These are phyloP conservation scores for Akanthomyces uredinophilus DNA, from an alignment of 2,329 filamentous ascomycete species.

Conservation along the genomic window DNA sequence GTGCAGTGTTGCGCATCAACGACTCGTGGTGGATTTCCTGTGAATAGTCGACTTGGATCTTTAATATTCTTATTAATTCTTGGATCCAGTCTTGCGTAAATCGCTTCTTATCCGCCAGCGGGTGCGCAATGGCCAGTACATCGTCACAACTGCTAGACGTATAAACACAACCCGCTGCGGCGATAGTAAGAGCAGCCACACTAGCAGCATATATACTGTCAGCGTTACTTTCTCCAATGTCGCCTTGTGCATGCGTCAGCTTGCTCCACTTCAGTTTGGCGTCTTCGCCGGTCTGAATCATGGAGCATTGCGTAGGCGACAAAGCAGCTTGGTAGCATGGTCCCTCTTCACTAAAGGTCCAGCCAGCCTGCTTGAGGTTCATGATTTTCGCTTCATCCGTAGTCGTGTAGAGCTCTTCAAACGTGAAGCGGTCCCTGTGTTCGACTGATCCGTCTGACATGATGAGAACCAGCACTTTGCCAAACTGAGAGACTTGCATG, in stretches of 20 bases:
- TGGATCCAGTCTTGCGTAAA: conserved; percentile 59
- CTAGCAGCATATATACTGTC: conserved; percentile 54
- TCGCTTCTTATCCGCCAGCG: conserved; percentile 32
- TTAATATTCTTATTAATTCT: conserved; percentile 64
- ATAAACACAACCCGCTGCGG: conserved; percentile 41
- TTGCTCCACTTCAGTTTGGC: conserved; percentile 55
- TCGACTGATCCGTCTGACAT: conserved; percentile 79
- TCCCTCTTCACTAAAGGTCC: conserved; percentile 61
- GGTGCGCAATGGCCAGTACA: conserved; percentile 63
- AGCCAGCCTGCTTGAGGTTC: conserved; percentile 71
- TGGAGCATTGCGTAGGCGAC: conserved; percentile 56
- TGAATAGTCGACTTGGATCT: conserved; percentile 75
- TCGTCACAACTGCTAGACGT: conserved; percentile 59
- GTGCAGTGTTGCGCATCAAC: conserved; percentile 64
- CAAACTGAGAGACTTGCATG: conserved; percentile 63
- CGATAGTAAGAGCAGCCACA: conserved; percentile 56
- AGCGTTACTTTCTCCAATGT: conserved; percentile 43
- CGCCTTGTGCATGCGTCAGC: conserved; percentile 44
- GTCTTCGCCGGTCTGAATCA: conserved; percentile 54
- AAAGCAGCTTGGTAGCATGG: conserved; percentile 59
- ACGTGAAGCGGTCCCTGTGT: conserved; percentile 69
- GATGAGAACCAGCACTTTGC: conserved; percentile 65
- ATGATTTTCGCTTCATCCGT: conserved; percentile 60
- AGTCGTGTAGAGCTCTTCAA: conserved; percentile 62
- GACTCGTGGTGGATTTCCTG: conserved; percentile 67